Conservation (phyloP, 371 early-diverging fungal genomes). For the Mortierella sp. region DNA sequence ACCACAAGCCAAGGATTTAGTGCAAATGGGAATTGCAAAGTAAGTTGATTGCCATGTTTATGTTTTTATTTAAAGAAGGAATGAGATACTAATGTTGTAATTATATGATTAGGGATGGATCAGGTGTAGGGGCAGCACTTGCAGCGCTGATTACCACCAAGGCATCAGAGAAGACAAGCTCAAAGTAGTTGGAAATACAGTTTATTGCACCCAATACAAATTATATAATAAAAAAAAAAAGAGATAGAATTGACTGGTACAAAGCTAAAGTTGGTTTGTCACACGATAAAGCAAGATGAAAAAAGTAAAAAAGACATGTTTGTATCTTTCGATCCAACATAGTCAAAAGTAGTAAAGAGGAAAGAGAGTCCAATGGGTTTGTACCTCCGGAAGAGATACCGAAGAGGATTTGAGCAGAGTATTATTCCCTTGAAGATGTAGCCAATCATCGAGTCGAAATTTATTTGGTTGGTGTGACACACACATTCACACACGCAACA, state of each 20-base stretch:
- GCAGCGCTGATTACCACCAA: constrained; percentile 51
- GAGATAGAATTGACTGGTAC: background rate
- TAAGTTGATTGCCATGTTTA: no score
- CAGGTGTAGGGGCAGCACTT: constrained; percentile 59
- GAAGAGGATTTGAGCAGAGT: background rate
- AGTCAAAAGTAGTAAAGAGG: background rate
- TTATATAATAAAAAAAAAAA: constrained; percentile 2
- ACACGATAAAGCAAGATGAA: background rate
- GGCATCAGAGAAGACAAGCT: background rate
- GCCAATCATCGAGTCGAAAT: background rate
- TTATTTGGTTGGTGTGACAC: constrained; percentile 9
- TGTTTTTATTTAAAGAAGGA: background rate
- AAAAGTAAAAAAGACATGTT: background rate
- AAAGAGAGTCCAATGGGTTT: background rate
- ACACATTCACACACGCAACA: no score
- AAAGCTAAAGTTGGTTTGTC: background rate
- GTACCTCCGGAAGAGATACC: constrained; percentile 2
- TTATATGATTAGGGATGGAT: constrained; percentile 48
- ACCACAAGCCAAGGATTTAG: constrained; percentile 23
- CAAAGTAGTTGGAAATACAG: background rate
- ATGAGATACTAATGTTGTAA: background rate
- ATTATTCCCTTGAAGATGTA: background rate
- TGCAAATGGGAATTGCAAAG: constrained; percentile 45
- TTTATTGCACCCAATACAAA: background rate
- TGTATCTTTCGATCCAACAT: no score